Base-by-base conservation (phyloP, 2,329 filamentous ascomycete species). In the Calonectria pauciramosa region DNA sequence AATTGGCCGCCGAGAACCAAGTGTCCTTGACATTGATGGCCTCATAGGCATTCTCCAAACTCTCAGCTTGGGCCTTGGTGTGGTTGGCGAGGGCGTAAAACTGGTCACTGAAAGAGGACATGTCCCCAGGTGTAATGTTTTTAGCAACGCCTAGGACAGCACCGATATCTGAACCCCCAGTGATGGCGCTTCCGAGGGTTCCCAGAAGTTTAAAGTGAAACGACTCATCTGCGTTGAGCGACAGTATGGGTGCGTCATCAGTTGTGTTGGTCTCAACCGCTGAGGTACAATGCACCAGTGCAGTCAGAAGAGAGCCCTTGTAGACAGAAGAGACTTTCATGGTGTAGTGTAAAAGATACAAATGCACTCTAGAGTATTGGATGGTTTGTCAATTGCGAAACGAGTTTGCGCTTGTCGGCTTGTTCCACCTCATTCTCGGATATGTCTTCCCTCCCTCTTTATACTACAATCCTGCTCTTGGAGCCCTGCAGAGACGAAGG, bases 1-100 rank as follows among this genome's bases (percentile, higher is more conserved):
- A 89, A 0, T 79, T 83, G 1, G 87, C 75, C 1, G 86, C 84
- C 6, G 81, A 82, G 76, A 89, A 87, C 32, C 67, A 80, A 6
- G 78, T 72, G 10, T 78, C 75, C n/a, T 78, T 75, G 20, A 78
- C 81, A 14, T 80, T 82, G 26, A 82, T 26, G 0, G 81, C 80
- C 49, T 83, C 73, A 5, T 77, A 80, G 2, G 67, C 60, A 1
- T 71, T 26, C 4, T 79, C 77, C 0, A 78, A 75, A 14, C 70
- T 68, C 44, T 74, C 36, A 4, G 81, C 80, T 6, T 77, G 63
- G 0, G 75, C 26, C 18, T 80, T 75, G 1, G 78, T 75, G 9
- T 71, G 49, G 41, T 81, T 76, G n/a, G 82, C 82, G 7, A 83
- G 77, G 2, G 26, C 32, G 54, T 78, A 51, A 13, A 83, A 83